Conservation (phyloP, 164 flowering plant species). For the Nymphaea thermarum region DNA sequence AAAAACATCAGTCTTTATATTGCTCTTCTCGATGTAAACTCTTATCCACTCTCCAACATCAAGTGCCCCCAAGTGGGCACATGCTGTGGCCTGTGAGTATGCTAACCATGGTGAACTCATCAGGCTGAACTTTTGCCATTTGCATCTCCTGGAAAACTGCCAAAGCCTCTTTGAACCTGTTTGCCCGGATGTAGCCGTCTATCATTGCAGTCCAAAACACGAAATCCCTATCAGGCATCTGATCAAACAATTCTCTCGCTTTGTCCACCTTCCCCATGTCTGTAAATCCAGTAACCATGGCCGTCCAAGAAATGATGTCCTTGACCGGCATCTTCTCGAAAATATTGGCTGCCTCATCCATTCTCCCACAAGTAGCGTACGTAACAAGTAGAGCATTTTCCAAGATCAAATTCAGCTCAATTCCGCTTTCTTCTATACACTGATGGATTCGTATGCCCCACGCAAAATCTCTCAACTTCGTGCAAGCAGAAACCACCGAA, state of each 20-base stretch:
- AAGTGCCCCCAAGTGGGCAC: constrained; percentile 48
- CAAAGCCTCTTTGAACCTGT: constrained; percentile 37
- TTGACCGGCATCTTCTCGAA: constrained; percentile 25
- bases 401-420: constrained; percentile 19
- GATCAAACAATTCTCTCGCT: constrained; percentile 33
- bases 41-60: constrained; percentile 48
- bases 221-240: constrained; percentile 32
- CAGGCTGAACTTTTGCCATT: constrained; percentile 24
- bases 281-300: constrained; percentile 29
- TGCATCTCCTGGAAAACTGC: constrained; percentile 42
- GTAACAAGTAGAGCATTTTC: constrained; percentile 38
- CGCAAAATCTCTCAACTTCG: constrained; percentile 32
- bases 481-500: constrained; percentile 37
- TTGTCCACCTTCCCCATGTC: constrained; percentile 23
- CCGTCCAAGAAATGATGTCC: constrained; percentile 44
- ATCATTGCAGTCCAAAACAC: constrained; percentile 56
- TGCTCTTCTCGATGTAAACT: constrained; percentile 34
- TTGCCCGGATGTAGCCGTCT: constrained; percentile 26
- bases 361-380: constrained; percentile 41
- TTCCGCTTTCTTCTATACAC: constrained; percentile 16
- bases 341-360: constrained; percentile 24
- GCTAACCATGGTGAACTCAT: constrained; percentile 43
- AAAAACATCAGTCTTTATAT: constrained; percentile 31
- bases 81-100: constrained; percentile 38
- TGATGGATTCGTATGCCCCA: constrained; percentile 25